Evolutionary conservation across 768 basidiomycete species (phyloP), one percentile per base, ranked within the genome.

Genomic region (Tylopilus sp.): DNA sequence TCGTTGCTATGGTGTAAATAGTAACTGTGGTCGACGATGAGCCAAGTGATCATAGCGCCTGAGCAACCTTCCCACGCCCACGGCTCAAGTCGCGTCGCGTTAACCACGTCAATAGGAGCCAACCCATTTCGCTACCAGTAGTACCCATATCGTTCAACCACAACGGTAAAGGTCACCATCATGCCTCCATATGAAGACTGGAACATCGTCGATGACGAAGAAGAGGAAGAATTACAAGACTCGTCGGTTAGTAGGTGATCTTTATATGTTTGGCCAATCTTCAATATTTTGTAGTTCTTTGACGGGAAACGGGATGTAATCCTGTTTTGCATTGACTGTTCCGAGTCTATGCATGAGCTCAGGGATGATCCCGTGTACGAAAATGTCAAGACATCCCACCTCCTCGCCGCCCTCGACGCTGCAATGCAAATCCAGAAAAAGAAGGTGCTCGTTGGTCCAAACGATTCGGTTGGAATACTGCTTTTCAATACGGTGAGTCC

Each of bases 251-350:
- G 70, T 56, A 30, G 30, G 15, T 5, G 3, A 33, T 50, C 71
- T 68, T 31, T 20, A 31, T 38, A 35, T 26, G 6, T 12, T 38
- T 9, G 11, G 54, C 41, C 49, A 55, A 52, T 55, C 52, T 54
- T 60, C 11, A 8, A 28, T 58, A 56, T 63, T 22, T 30, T 23
- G 13, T 51, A 89, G 88, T 76, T 76, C 52, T 79, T 81, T 55
- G 88, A 91, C 55, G 81, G 82, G 46, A 84, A 85, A 57, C 80
- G 81, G 53, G 93, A 98, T 60, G 89, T 93, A 28, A 86, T 95
- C 41, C 71, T 98, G n/a, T 97, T 98, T 72, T 90, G 88, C 67
- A 91, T 99, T 51, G 95, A 99, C 69, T 92, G 91, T 55, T 95
- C 95, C 0, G 75, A 80, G 48, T 90, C 91, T 11, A 98, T 98